Percentiles rank a stretch among this genome's conserved stretches.
Evolutionary conservation across 1,284 basidiomycete species (phyloP).

Genomic region (Trametes polyzona): DNA sequence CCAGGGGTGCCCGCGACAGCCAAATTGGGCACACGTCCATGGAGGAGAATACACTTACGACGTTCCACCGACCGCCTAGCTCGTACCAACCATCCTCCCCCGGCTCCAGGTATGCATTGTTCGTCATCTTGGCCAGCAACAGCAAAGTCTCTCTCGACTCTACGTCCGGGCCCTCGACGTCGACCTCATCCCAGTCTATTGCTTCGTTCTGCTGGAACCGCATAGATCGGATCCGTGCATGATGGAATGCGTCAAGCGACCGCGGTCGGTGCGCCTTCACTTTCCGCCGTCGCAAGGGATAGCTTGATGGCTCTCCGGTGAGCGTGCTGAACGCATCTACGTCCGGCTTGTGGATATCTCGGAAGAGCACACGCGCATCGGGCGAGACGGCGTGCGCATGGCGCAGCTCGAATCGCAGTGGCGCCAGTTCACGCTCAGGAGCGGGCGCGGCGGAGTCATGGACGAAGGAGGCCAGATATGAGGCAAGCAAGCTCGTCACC

Average conservation of each 20-base stretch:
- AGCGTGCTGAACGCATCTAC: slow-evolving; percentile 13
- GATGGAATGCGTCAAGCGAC: slow-evolving; percentile 53
- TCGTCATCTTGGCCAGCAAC: slow-evolving; percentile 92
- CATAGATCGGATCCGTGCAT: slow-evolving; percentile 55
- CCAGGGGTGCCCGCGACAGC: too few relatives aligned
- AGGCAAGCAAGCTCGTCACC: slow-evolving; percentile 27
- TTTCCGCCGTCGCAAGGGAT: slow-evolving; percentile 44
- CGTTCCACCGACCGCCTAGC: slow-evolving; percentile 65
- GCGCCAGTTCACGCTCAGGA: slow-evolving; percentile 23
- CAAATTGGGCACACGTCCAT: too few relatives aligned
- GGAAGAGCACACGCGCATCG: slow-evolving; percentile 60
- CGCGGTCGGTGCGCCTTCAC: slow-evolving; percentile 51
- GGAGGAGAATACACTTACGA: too few relatives aligned
- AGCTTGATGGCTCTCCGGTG: slow-evolving; percentile 20
- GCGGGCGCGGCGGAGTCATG: slow-evolving; percentile 5
- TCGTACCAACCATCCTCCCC: slow-evolving; percentile 80
- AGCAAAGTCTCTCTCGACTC: slow-evolving; percentile 79
- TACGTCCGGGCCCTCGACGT: slow-evolving; percentile 70
- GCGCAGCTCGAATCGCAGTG: slow-evolving; percentile 62
- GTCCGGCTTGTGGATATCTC: slow-evolving; percentile 46
- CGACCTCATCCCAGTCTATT: slow-evolving; percentile 66
- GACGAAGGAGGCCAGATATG: slow-evolving; percentile 19
- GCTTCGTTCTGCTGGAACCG: slow-evolving; percentile 48
- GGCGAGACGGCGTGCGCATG: slow-evolving; percentile 67
- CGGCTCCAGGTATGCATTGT: slow-evolving; percentile 81